Evolutionary conservation across 106 monocot genomes (phyloP).

Genomic region (Dendrobium huoshanense): DNA sequence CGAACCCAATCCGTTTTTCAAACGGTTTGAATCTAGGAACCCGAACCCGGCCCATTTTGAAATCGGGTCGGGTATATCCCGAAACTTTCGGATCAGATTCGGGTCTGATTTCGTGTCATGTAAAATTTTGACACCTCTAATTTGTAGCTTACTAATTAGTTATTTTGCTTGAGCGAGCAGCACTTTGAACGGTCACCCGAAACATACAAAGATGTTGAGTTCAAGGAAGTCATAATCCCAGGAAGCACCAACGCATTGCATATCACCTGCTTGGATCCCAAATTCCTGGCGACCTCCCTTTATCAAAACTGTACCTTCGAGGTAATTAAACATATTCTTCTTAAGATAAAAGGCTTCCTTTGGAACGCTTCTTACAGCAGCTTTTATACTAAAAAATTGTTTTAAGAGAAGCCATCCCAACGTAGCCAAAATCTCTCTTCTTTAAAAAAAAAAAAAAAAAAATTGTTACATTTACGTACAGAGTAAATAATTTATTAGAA

Average conservation of each 20-base stretch:
- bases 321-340: not conserved
- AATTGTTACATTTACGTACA: no score
- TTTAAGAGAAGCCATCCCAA: no score
- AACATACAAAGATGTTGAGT: not conserved
- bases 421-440: not conserved
- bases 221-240: not conserved
- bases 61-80: no score
- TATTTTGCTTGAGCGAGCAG: not conserved
- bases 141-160: not conserved
- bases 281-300: not conserved
- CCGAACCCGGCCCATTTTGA: no score
- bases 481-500: not conserved
- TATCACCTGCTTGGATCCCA: not conserved
- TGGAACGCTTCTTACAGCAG: no score
- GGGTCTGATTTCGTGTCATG: no score
- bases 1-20: no score
- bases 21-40: no score
- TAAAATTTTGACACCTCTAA: no score
- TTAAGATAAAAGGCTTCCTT: not conserved
- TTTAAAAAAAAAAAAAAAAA: not conserved
- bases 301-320: conserved; percentile 13
- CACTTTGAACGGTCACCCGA: no score
- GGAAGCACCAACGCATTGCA: not conserved
- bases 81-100: no score
- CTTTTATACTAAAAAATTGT: no score